These are phyloP conservation scores for Abrus precatorius DNA, from an alignment of 306 rosid genomes.

Conservation along the genomic window DNA sequence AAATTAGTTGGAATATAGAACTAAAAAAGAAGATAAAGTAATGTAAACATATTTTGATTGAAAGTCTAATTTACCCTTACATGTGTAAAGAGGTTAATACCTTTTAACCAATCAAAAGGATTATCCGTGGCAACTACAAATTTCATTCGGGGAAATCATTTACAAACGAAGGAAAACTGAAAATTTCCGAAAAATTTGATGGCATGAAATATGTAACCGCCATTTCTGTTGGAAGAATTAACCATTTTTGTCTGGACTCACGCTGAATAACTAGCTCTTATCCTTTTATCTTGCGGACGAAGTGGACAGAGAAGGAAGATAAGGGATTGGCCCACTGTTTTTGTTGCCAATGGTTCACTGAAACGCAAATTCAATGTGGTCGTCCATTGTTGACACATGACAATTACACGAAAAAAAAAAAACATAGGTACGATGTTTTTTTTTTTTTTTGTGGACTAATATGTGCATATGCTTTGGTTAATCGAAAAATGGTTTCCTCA, in stretches of 20 bases:
- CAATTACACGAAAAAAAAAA: slow-evolving; percentile 24
- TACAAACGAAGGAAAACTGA: not conserved
- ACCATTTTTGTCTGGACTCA: not conserved
- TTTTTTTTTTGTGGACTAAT: not conserved
- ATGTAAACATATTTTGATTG: too few species aligned
- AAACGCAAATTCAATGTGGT: slow-evolving; percentile 22
- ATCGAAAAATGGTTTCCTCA: slow-evolving; percentile 42
- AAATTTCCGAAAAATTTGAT: not conserved
- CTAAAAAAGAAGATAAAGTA: too few species aligned
- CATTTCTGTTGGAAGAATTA: not conserved
- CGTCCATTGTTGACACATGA: not conserved
- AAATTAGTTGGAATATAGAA: too few species aligned
- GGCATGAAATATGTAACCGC: not conserved
- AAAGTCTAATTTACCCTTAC: too few species aligned
- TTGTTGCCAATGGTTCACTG: slow-evolving; percentile 42
- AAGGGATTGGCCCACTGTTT: slow-evolving; percentile 53
- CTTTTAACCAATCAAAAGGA: too few species aligned
- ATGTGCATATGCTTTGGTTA: not conserved
- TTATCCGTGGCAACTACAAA: not conserved
- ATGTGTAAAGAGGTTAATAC: too few species aligned
- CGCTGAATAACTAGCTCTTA: not conserved
- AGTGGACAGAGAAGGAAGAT: not conserved
- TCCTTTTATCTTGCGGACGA: not conserved
- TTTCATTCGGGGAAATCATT: not conserved
- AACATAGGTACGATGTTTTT: not conserved